Percentiles rank a stretch among this genome's conserved stretches.
Evolutionary conservation across 169 alveolate species (phyloP).

Genomic region (Cryptosporidium sp.): DNA sequence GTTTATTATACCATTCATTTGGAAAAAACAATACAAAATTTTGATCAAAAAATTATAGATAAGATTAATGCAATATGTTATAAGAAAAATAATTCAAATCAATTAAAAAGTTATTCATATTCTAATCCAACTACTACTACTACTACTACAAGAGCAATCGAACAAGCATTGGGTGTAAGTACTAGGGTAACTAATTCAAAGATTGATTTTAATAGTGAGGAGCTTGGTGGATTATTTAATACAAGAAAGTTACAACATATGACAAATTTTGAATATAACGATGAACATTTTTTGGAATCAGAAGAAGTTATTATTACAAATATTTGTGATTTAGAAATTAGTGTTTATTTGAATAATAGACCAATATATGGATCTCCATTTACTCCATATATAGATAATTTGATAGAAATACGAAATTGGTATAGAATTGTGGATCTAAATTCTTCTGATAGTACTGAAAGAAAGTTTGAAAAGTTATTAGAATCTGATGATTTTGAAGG

Average conservation of each 20-base stretch:
- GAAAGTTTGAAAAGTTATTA: constrained; percentile 62
- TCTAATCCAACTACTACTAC: background rate
- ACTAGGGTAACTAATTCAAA: constrained; percentile 25
- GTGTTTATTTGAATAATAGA: constrained; percentile 59
- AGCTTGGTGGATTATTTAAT: constrained; percentile 14
- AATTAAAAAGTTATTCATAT: background rate
- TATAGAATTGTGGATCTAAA: constrained; percentile 42
- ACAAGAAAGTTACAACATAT: constrained; percentile 38
- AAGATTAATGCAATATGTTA: background rate
- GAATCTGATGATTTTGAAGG: constrained; percentile 61
- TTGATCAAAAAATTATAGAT: constrained; percentile 33
- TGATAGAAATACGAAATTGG: constrained; percentile 60
- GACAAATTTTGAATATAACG: constrained; percentile 21
- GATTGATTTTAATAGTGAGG: constrained; percentile 52
- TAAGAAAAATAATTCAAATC: constrained; percentile 12
- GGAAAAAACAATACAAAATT: constrained; percentile 41
- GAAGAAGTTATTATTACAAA: constrained; percentile 23
- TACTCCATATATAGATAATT: constrained; percentile 50
- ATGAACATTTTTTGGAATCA: constrained; percentile 20
- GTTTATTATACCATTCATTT: constrained; percentile 75
- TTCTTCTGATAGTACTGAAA: constrained; percentile 58
- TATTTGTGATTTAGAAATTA: constrained; percentile 61
- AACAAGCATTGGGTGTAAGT: constrained; percentile 56
- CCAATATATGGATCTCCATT: constrained; percentile 73
- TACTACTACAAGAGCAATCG: constrained; percentile 62